Percentiles rank a stretch among this genome's conserved stretches.
These are phyloP conservation scores for Mycocentrospora acerina DNA, from an alignment of 2,329 filamentous ascomycete genomes.

Conservation along the genomic window DNA sequence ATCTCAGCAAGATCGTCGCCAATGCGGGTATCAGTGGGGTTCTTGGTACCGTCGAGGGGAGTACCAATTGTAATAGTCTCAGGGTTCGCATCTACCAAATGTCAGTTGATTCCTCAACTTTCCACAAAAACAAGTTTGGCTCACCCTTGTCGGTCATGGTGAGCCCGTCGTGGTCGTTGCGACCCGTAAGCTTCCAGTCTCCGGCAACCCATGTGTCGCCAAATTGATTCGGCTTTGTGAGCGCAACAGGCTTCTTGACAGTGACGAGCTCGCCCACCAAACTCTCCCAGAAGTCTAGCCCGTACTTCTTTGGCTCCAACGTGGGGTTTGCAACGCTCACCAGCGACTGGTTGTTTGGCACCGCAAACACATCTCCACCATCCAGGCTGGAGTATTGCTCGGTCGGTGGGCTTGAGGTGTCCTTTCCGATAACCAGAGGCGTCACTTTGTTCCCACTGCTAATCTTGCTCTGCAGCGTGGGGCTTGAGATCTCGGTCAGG, in stretches of 20 bases:
- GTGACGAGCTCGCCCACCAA: conserved; percentile 68
- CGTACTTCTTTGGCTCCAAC: conserved; percentile 62
- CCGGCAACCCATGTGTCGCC: conserved; percentile 71
- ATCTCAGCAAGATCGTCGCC: conserved; percentile 67
- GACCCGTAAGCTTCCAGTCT: conserved; percentile 63
- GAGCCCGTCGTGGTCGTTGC: conserved; percentile 64
- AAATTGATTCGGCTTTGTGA: conserved; percentile 63
- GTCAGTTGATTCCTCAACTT: not conserved
- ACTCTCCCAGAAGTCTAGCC: conserved; percentile 74
- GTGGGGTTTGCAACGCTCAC: conserved; percentile 62
- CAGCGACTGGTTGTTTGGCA: conserved; percentile 63
- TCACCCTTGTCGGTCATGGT: conserved; percentile 55
- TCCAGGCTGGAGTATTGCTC: conserved; percentile 64
- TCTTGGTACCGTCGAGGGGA: conserved; percentile 65
- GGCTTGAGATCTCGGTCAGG: conserved; percentile 63
- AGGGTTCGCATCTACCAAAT: conserved; percentile 62
- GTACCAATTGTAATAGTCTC: conserved; percentile 66
- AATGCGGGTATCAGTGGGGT: conserved; percentile 61
- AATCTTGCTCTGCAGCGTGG: conserved; percentile 55
- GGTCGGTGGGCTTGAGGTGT: conserved; percentile 60
- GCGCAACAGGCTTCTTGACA: conserved; percentile 57
- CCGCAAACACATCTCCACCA: conserved; percentile 63
- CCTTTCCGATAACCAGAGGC: conserved; percentile 62
- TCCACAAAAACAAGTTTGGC: not conserved
- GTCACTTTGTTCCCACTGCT: conserved; percentile 57